Evolutionary conservation across 1,284 basidiomycete genomes (phyloP), one percentile per base, ranked within the genome.

Genomic region (Ustilago bromivora): DNA sequence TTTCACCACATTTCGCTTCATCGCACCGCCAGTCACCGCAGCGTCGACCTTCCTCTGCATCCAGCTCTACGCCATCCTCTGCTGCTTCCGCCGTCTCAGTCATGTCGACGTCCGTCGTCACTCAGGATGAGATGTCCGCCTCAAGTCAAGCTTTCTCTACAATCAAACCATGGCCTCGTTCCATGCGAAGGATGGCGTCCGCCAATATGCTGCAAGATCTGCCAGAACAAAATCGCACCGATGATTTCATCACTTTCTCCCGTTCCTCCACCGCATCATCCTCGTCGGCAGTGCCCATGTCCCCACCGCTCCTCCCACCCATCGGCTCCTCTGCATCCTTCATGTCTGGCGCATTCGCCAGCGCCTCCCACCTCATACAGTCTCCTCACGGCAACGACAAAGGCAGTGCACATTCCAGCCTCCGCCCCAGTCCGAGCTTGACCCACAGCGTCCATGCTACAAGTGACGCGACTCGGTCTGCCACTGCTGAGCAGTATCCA

Each of bases 121-220:
- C 51, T 19, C 34, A 65, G 28, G 62, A 66, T 10, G 49, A 65
- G 12, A 15, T 46, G 34, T 28, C 61, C 23, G 62, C 31, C 31
- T 34, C 53, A 9, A 57, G 47, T 53, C 32, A n/a, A 17, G 11
- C 64, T 7, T 43, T 35, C 11, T 3, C 4, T 12, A 43, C 28
- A 15, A 11, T 35, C 47, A 53, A 53, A 17, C 32, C 54, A 6
- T 63, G 63, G 63, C 51, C 61, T 28, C 68, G 65, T 3, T 32
- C 57, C 34, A 62, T 71, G 51, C 68, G 64, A 23, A 63, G 55
- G 28, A 64, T 57, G 32, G 57, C 61, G 0, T 76, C 73, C 1
- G 49, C 55, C 3, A 61, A 61, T 55, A 47, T 55, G 5, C 53
- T 76, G 2, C 73, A 68, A 17, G 60, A 76, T n/a, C 68, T 76